Conservation (phyloP, 129 eudicot genomes). For the Sambucus nigra region DNA sequence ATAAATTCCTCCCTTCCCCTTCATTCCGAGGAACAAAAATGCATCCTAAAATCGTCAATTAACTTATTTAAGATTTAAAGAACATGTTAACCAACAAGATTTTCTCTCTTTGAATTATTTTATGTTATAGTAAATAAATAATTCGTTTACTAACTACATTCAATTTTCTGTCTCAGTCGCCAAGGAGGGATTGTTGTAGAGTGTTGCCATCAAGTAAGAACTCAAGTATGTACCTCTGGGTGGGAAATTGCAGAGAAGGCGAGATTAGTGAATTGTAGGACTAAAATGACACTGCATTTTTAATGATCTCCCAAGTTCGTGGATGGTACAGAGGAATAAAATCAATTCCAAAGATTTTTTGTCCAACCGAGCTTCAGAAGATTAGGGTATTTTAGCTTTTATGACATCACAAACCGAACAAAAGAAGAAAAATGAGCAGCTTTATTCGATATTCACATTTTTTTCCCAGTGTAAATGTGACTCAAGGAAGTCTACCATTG, state of each 20-base stretch:
- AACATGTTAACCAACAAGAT: background rate
- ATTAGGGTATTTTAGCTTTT: background rate
- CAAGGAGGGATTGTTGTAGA: conserved; percentile 86
- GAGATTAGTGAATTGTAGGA: conserved; percentile 46
- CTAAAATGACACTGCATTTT: conserved; percentile 2
- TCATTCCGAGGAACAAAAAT: background rate
- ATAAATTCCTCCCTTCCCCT: background rate
- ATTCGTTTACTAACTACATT: background rate
- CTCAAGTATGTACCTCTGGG: conserved; percentile 35
- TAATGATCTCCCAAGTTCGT: background rate
- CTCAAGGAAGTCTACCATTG: background rate
- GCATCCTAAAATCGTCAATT: background rate
- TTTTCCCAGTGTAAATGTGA: background rate
- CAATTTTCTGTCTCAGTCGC: conserved; percentile 36
- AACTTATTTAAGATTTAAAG: background rate
- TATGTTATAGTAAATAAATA: no score
- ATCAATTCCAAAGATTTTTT: background rate
- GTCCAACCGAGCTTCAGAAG: conserved; percentile 5
- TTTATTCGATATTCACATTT: background rate
- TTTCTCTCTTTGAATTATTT: background rate
- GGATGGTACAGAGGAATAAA: conserved; percentile 2
- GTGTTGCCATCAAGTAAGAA: conserved; percentile 40
- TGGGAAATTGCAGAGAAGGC: conserved; percentile 38
- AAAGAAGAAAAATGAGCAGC: background rate
- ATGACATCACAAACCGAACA: background rate